Percentiles rank a stretch among this genome's conserved stretches.
Evolutionary conservation across 352 stramenopile species (phyloP).

Genomic region (Globisporangium spiculum): DNA sequence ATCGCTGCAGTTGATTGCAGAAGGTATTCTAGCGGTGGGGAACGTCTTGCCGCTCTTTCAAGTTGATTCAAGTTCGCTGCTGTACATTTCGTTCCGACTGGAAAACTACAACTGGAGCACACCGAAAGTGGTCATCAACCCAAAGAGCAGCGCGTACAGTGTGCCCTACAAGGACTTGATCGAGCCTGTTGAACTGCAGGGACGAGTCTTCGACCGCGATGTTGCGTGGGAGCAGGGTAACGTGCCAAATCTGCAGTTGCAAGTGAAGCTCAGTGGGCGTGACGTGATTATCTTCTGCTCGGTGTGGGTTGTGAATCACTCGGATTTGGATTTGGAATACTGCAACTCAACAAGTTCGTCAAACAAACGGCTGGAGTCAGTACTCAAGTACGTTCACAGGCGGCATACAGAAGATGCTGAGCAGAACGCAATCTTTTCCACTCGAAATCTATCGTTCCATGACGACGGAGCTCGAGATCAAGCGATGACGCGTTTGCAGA

Average conservation of each 20-base stretch:
- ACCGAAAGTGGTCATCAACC: slow-evolving; percentile 76
- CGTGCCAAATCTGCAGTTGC: slow-evolving; percentile 79
- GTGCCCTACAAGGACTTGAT: slow-evolving; percentile 81
- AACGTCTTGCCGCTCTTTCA: slow-evolving; percentile 85
- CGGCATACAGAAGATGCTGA: slow-evolving; percentile 39
- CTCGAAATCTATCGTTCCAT: slow-evolving; percentile 59
- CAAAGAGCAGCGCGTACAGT: slow-evolving; percentile 59
- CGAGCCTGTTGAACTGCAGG: slow-evolving; percentile 65
- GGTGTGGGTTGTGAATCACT: slow-evolving; percentile 89
- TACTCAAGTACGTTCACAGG: slow-evolving; percentile 77
- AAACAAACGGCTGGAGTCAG: slow-evolving; percentile 54
- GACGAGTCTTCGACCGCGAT: slow-evolving; percentile 63
- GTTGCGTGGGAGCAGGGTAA: slow-evolving; percentile 68
- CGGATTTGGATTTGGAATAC: slow-evolving; percentile 81
- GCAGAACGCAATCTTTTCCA: slow-evolving; percentile 58
- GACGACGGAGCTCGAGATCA: slow-evolving; percentile 44
- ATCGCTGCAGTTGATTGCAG: slow-evolving; percentile 80
- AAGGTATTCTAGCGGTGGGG: slow-evolving; percentile 82
- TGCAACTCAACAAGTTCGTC: slow-evolving; percentile 83
- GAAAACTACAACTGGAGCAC: slow-evolving; percentile 89
- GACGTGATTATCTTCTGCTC: slow-evolving; percentile 86
- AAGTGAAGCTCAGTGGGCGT: slow-evolving; percentile 76
- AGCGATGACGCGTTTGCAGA: slow-evolving; percentile 60
- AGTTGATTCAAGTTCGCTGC: slow-evolving; percentile 51
- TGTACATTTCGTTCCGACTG: slow-evolving; percentile 83